Evolutionary conservation across 2,329 filamentous ascomycete genomes (phyloP).

Genomic region (Calcarisporium arbuscula): DNA sequence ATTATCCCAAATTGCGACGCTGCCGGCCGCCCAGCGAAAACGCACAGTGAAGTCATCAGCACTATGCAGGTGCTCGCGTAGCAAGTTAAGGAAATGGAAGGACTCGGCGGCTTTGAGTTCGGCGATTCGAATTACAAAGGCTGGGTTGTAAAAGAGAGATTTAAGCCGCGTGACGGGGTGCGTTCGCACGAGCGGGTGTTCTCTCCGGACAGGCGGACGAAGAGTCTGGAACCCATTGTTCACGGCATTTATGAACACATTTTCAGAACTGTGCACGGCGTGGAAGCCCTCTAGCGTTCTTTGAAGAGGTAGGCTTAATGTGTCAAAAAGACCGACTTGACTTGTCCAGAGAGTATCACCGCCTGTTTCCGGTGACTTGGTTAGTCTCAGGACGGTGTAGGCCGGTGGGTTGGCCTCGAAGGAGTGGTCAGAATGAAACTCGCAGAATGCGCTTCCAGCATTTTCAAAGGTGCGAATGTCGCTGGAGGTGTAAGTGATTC

Average conservation of each 20-base stretch:
- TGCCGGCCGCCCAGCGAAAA: conserved; percentile 43
- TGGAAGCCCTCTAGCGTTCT: conserved; percentile 36
- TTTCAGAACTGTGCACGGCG: conserved; percentile 36
- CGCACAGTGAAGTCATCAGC: conserved; percentile 43
- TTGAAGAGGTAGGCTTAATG: conserved; percentile 35
- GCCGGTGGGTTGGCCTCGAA: conserved; percentile 46
- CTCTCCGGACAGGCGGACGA: conserved; percentile 3
- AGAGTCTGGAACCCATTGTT: conserved; percentile 16
- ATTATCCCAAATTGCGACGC: conserved; percentile 47
- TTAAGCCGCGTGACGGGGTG: conserved; percentile 42
- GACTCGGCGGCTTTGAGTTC: conserved; percentile 43
- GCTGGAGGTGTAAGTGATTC: too few relatives aligned
- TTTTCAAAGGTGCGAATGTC: too few relatives aligned
- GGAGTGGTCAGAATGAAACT: conserved; percentile 44
- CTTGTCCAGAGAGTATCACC: conserved; percentile 44
- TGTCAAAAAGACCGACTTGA: conserved; percentile 38
- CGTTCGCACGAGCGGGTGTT: conserved; percentile 40
- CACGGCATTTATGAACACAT: conserved; percentile 36
- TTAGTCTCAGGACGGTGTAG: conserved; percentile 45
- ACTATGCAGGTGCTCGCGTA: conserved; percentile 38
- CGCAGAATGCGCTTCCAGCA: too few relatives aligned
- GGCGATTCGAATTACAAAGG: conserved; percentile 40
- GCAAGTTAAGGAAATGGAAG: conserved; percentile 39
- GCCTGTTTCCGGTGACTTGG: conserved; percentile 40
- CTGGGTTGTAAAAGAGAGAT: conserved; percentile 38